Conservation (phyloP, 2,329 filamentous ascomycete genomes). For the Epichloe gansuensis region DNA sequence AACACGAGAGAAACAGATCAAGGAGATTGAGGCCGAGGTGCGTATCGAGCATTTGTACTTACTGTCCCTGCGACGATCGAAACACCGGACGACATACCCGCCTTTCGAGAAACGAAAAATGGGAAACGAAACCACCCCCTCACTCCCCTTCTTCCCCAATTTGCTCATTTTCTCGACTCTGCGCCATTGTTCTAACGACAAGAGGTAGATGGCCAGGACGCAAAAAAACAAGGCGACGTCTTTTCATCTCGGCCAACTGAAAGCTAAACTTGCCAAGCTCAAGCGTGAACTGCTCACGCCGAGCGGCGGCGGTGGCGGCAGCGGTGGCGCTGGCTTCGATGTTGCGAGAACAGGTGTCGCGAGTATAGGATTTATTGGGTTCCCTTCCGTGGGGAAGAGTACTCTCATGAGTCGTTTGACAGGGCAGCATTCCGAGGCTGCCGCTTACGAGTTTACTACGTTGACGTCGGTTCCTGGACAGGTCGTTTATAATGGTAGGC, state of each 20-base stretch:
- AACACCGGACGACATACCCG: too few relatives aligned
- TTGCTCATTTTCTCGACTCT: neutral
- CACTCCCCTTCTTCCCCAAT: too few relatives aligned
- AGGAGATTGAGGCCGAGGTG: conserved; percentile 91
- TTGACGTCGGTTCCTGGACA: conserved; percentile 94
- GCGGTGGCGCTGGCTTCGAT: conserved; percentile 82
- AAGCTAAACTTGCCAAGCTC: conserved; percentile 95
- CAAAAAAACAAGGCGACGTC: conserved; percentile 97
- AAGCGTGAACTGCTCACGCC: conserved; percentile 93
- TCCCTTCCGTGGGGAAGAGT: conserved; percentile 96
- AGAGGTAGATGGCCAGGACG: conserved; percentile 71
- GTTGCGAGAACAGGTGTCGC: conserved; percentile 95
- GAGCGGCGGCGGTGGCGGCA: conserved; percentile 61
- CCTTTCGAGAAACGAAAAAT: too few relatives aligned
- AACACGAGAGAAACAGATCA: conserved; percentile 54
- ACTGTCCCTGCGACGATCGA: too few relatives aligned
- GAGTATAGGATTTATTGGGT: conserved; percentile 94
- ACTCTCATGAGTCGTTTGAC: conserved; percentile 92
- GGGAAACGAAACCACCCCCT: too few relatives aligned
- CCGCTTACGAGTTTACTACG: conserved; percentile 97
- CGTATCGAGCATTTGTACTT: conserved; percentile 18
- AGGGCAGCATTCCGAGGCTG: conserved; percentile 91
- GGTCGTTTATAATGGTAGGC: conserved; percentile 74
- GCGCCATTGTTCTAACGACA: neutral
- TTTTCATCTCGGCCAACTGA: conserved; percentile 88